Evolutionary conservation across 768 basidiomycete genomes (phyloP), one percentile per base, ranked within the genome.

Genomic region (Suillus weaverae): DNA sequence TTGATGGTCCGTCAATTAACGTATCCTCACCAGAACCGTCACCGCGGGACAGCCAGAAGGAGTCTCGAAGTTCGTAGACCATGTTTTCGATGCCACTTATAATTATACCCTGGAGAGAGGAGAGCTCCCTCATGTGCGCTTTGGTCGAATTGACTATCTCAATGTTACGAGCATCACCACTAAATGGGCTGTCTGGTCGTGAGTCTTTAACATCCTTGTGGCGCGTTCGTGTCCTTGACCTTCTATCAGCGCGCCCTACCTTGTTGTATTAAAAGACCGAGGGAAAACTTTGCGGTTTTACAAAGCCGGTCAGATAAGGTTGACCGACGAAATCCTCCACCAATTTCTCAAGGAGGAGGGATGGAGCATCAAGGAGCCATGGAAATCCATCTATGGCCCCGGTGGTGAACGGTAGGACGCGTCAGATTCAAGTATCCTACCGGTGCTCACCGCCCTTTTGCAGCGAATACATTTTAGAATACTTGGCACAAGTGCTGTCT

Each of bases 131-230:
- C 74, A 92, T 71, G 84, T 95, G 63, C 87, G 85, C 64, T 96
- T 90, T 85, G 95, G 86, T 60, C 87, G 95, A 66, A 86, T 97
- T 64, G 93, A 96, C 79, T 97, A 95, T 75, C 78, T 94, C 67
- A 88, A 89, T 66, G 94, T 95, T 67, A 94, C 92, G 4, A 77
- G 81, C 61, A 76, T 95, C 63, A 95, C 94, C 63, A 94, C 93
- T 2, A 90, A 90, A 72, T 97, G 95, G 95, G 80, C 74, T 41
- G 75, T 96, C 56, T 95, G 93, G 92, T 84, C 85, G 95, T 95
- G 73, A 65, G 87, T 83, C 33, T 68, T 41, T 18, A n/a, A 6
- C 14, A 4, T 60, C 20, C 44, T 46, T 67, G 60, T 0, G 64
- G 59, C 11, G 16, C 54, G 38, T 60, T n/a, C 51, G 11, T 18